These are phyloP conservation scores for Onygena corvina DNA, from an alignment of 2,329 filamentous ascomycete genomes.

Conservation along the genomic window DNA sequence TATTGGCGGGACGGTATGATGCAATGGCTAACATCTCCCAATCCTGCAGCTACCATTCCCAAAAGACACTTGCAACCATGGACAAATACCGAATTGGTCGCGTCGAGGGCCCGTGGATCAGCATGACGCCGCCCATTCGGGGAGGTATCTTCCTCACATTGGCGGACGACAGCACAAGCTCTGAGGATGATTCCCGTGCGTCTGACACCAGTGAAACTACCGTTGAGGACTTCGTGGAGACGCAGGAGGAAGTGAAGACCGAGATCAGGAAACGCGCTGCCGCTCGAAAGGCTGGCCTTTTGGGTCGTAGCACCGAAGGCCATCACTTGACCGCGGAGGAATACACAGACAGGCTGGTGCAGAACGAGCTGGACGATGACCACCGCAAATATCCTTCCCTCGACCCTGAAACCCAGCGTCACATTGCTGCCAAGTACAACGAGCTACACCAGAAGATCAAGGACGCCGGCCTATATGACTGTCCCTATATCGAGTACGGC, in stretches of 20 bases:
- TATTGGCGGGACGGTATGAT: not conserved
- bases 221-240: constrained; percentile 34
- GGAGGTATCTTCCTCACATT: constrained; percentile 61
- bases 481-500: constrained; percentile 68
- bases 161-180: constrained; percentile 30
- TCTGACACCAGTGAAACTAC: constrained; percentile 27
- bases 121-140: constrained; percentile 84
- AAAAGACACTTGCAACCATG: constrained; percentile 64
- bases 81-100: constrained; percentile 68
- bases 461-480: constrained; percentile 65
- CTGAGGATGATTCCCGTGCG: not conserved
- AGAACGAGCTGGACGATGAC: constrained; percentile 35
- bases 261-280: constrained; percentile 24
- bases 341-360: constrained; percentile 8
- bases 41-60: constrained; percentile 49
- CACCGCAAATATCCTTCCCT: constrained; percentile 66
- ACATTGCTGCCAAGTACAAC: constrained; percentile 69
- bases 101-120: constrained; percentile 68
- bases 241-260: not conserved
- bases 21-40: constrained; percentile 1
- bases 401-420: constrained; percentile 58
- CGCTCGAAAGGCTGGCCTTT: constrained; percentile 26
- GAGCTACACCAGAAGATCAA: constrained; percentile 58
- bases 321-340: constrained; percentile 54
- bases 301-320: constrained; percentile 54